Evolutionary conservation across 805 yeast species (phyloP).

Genomic region (Nakazawaea ambrosiae): DNA sequence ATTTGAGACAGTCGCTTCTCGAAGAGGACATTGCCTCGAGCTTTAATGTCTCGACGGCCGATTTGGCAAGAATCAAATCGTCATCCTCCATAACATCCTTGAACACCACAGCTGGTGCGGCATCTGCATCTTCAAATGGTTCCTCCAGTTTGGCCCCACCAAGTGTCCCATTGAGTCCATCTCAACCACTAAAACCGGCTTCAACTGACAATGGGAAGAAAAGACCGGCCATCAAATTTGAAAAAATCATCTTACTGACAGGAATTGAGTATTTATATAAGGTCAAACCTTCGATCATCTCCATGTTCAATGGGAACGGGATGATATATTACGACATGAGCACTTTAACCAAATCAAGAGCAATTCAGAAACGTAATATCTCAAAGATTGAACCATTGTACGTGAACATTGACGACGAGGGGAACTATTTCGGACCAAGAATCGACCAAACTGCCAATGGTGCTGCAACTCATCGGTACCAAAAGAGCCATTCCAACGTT

Average conservation of each 20-base stretch:
- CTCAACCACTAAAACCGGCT: neutral
- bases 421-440: conserved; percentile 8
- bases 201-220: conserved; percentile 1
- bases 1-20: conserved; percentile 14
- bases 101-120: conserved; percentile 2
- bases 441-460: neutral
- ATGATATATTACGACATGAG: conserved; percentile 21
- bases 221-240: conserved; percentile 15
- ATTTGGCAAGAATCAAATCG: conserved; percentile 8
- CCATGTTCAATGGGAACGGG: conserved; percentile 27
- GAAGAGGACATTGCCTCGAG: conserved; percentile 10
- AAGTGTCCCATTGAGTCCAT: neutral
- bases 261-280: conserved; percentile 26
- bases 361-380: conserved; percentile 13
- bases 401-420: conserved; percentile 26
- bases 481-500: conserved; percentile 26
- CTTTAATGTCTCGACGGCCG: conserved; percentile 5
- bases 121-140: conserved; percentile 24
- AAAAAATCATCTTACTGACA: conserved; percentile 17
- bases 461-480: neutral
- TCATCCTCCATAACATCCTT: conserved; percentile 13
- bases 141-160: conserved; percentile 17
- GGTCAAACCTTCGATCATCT: conserved; percentile 18
- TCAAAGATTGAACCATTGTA: conserved; percentile 20
- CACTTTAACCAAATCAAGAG: conserved; percentile 14